Percentiles rank a stretch among this genome's conserved stretches.
phyloP scores from a whole-genome alignment of 2,329 filamentous ascomycete genomes.

The Hymenoscyphus repandus region DNA sequence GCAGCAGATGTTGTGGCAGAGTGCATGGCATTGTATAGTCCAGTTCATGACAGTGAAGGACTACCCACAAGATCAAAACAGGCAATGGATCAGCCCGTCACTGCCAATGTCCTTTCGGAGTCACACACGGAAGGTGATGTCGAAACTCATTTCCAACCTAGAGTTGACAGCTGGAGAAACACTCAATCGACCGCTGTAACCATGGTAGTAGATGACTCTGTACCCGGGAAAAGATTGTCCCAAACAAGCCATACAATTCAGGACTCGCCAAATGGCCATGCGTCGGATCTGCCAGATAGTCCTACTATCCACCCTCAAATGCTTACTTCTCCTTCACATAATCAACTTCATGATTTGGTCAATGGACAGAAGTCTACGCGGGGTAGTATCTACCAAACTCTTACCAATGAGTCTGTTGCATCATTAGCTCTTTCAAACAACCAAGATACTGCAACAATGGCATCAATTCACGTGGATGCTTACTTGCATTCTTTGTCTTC shows the following conservation, averaged over 20 bases:
- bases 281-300: constrained; percentile 43
- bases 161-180: constrained; percentile 46
- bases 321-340: constrained; percentile 43
- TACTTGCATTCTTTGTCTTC: constrained; percentile 27
- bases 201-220: constrained; percentile 36
- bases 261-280: constrained; percentile 34
- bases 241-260: constrained; percentile 47
- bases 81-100: constrained; percentile 14
- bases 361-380: constrained; percentile 55
- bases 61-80: constrained; percentile 13
- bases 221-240: constrained; percentile 41
- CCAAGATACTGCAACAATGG: background rate
- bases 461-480: constrained; percentile 25
- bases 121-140: constrained; percentile 20
- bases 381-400: constrained; percentile 48
- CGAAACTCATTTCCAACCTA: constrained; percentile 22
- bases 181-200: constrained; percentile 41
- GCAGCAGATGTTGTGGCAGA: constrained; percentile 75
- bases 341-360: constrained; percentile 55
- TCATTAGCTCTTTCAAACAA: constrained; percentile 31
- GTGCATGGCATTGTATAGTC: constrained; percentile 63
- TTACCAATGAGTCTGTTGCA: constrained; percentile 52
- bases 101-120: constrained; percentile 27
- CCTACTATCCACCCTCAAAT: constrained; percentile 54
- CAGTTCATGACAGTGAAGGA: constrained; percentile 20